A percentile compares a stretch with the other conserved stretches of the same genome.
phyloP scores from a whole-genome alignment of 257 asterid species.

The Jasminum sambac region DNA sequence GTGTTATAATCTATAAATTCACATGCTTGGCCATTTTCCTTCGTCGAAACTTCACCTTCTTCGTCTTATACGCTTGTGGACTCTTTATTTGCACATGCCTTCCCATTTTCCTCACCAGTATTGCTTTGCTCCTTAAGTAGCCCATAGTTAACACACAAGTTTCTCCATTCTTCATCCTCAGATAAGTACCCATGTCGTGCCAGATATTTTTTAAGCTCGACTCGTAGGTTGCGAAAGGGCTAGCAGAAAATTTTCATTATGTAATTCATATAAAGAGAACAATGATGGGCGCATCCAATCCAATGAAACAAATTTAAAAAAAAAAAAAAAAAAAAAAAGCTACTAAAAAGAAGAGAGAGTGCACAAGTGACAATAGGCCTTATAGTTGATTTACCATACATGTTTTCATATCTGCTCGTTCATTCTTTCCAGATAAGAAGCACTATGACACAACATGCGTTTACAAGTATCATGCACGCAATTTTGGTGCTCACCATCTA shows the following conservation, averaged over 20 bases:
- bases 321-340: too few species aligned
- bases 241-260: constrained; percentile 22
- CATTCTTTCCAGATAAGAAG: too few species aligned
- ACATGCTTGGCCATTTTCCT: constrained; percentile 18
- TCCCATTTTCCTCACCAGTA: constrained; percentile 8
- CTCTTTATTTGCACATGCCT: constrained; percentile 19
- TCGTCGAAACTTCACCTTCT: constrained; percentile 18
- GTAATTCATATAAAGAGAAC: not conserved
- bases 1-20: constrained; percentile 19
- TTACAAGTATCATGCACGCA: too few species aligned
- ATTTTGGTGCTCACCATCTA: too few species aligned
- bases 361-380: too few species aligned
- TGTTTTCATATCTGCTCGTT: too few species aligned
- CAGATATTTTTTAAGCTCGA: constrained; percentile 66
- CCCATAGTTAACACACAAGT: constrained; percentile 49
- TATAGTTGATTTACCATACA: too few species aligned
- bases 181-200: constrained; percentile 53
- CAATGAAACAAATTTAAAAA: too few species aligned
- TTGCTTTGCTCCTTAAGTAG: constrained; percentile 39
- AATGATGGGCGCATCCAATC: not conserved
- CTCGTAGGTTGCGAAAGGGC: constrained; percentile 57
- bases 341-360: too few species aligned
- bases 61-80: constrained; percentile 21
- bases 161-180: constrained; percentile 57
- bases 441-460: too few species aligned